Base-by-base conservation (phyloP, 805 yeast species). In the Saccharomyces jurei region DNA sequence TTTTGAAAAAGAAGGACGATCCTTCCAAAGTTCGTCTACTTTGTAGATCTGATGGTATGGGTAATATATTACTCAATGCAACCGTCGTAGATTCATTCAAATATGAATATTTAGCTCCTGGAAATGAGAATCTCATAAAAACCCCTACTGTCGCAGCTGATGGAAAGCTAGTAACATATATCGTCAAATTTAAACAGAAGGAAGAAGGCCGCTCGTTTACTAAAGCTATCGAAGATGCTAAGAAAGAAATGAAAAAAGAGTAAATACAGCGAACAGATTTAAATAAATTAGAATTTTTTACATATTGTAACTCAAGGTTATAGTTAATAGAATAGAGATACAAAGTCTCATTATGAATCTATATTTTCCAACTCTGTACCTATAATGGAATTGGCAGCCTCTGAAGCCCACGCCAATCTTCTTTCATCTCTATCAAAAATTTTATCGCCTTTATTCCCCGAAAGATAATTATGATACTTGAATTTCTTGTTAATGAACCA, bases 41-140 rank as follows among this genome's bases (percentile, higher is more conserved):
- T 41, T 78, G 92, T 22, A 82, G 98, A 63, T 88, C 97, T 0
- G 98, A 91, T 54, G 97, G 96, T 29, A 83, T 89, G 44, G 85
- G 86, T 44, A 80, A 96, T 61, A 83, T 90, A 14, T 69, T 92
- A 49, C 71, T 92, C 56, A 92, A 92, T 67, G 74, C 83, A 13
- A 71, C 76, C n/a, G 69, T 90, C 10, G 74, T 80, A 9, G 78
- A 78, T 52, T 81, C 80, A 51, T 73, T 89, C 55, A 74, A 74
- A 1, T 91, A 89, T 67, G 74, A 78, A 10, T 75, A 80, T 2
- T 73, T 82, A 48, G 61, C 70, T 17, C 61, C 65, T 54, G 83
- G 92, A 50, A 79, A 84, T 67, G 85, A 88, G 30, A 81, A 83
- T 30, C 71, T 81, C 60, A 82, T 90, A 13, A 78, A 84, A 59